Evolutionary conservation across 2,329 filamentous ascomycete species (phyloP), one percentile per base, ranked within the genome.

Genomic region (Diaporthe eres): DNA sequence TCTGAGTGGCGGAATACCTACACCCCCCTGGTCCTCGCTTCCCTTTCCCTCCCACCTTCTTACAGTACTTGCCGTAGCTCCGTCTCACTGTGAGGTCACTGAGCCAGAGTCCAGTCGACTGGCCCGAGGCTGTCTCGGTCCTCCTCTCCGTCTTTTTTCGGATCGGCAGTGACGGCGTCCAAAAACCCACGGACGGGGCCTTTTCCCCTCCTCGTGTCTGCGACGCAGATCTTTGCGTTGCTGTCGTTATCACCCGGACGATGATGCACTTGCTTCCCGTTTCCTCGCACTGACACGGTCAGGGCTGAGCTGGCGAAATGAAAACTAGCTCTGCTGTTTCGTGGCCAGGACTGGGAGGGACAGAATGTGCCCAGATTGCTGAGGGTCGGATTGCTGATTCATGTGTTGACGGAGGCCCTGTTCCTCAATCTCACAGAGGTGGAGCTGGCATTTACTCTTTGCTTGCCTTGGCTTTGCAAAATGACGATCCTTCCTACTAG

Each of bases 371-470:
- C 65, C 65, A 68, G 47, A 70, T 70, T 70, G 65, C 65, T 70
- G 65, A 70, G 65, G 65, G 65, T 70, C 65, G 34, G 49, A 53
- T 70, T 53, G 65, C 65, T 70, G 65, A 68, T 68, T 68, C 65
- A 68, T 68, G 65, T 68, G 63, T 34, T 60, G 31, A 60, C 25
- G 34, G 57, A 60, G 28, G 57, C 57, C 57, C 22, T 68, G 47
- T 68, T 68, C 65, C 65, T 68, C 65, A 70, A 70, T 70, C 51
- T 70, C 65, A 34, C 65, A 55, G 15, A 70, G 47, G 65, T 70
- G 65, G 65, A 70, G 65, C 49, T 70, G 34, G 42, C 49, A 55
- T 55, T 42, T 55, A n/a, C 49, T 28, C 7, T n/a, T 42, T 51
- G n/a, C 25, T 28, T 34, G 65, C 15, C 65, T 31, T 53, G 65